phyloP scores from a whole-genome alignment of 306 rosid species.

The Cajanus cajan region DNA sequence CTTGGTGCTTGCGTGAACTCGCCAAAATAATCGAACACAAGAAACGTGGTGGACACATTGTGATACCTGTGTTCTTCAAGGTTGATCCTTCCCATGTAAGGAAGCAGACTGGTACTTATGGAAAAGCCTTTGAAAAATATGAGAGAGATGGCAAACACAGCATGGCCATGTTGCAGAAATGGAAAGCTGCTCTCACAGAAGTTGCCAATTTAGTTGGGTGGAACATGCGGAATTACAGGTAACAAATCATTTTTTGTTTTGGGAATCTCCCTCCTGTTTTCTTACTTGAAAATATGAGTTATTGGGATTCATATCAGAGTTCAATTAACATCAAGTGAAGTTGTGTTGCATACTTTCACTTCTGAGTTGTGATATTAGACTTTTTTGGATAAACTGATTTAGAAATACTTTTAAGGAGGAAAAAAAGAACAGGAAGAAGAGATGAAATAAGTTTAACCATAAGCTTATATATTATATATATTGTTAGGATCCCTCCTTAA shows the following conservation, averaged over 20 bases:
- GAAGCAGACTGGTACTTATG: constrained; percentile 18
- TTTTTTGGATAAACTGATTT: too few relatives aligned
- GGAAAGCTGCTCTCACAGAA: constrained; percentile 22
- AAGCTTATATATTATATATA: too few relatives aligned
- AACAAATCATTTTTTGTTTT: neutral
- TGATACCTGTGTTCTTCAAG: constrained; percentile 27
- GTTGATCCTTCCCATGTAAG: constrained; percentile 20
- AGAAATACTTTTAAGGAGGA: too few relatives aligned
- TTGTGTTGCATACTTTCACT: neutral
- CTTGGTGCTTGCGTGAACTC: constrained; percentile 26
- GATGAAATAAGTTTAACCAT: too few relatives aligned
- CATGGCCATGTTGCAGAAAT: constrained; percentile 8
- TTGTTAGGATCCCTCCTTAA: too few relatives aligned
- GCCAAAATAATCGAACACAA: constrained; percentile 1
- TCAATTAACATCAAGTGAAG: neutral
- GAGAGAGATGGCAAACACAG: neutral
- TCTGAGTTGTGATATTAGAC: too few relatives aligned
- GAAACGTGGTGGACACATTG: neutral
- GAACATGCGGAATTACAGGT: constrained; percentile 3
- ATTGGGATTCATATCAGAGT: neutral
- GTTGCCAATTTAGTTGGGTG: constrained; percentile 16
- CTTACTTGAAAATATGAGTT: neutral
- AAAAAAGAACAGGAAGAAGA: too few relatives aligned
- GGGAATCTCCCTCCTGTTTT: neutral
- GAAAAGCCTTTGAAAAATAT: constrained; percentile 14